These are phyloP conservation scores for Smallanthus sonchifolius DNA, from an alignment of 129 eudicot genomes.

Conservation along the genomic window DNA sequence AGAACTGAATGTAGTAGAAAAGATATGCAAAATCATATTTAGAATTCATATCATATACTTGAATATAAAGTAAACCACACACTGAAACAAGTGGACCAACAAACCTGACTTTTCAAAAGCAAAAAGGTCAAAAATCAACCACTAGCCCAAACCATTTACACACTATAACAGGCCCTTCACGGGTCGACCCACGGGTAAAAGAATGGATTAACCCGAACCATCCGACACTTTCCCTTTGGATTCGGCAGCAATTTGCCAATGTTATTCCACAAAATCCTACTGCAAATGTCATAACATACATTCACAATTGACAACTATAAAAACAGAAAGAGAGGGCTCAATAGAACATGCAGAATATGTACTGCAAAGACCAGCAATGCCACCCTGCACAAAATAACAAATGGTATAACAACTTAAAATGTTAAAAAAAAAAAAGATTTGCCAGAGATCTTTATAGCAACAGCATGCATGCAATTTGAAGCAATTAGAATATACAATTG, in stretches of 20 bases:
- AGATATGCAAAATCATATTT: no score
- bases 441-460: neutral
- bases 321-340: neutral
- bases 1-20: neutral
- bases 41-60: neutral
- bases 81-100: neutral
- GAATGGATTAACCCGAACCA: neutral
- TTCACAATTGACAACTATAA: neutral
- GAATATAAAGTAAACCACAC: neutral
- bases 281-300: constrained; percentile 3
- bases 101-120: neutral
- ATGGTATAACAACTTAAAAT: neutral
- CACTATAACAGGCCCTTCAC: neutral
- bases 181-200: neutral
- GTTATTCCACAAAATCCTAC: neutral
- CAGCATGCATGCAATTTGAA: neutral
- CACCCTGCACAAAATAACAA: constrained; percentile 17
- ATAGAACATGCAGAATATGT: constrained; percentile 5
- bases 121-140: neutral
- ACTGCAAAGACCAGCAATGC: constrained; percentile 21
- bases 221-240: no score
- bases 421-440: neutral
- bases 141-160: neutral
- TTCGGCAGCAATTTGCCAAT: neutral
- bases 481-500: neutral